Conservation (phyloP, 805 yeast genomes). For the Tetrapisispora phaffii region DNA sequence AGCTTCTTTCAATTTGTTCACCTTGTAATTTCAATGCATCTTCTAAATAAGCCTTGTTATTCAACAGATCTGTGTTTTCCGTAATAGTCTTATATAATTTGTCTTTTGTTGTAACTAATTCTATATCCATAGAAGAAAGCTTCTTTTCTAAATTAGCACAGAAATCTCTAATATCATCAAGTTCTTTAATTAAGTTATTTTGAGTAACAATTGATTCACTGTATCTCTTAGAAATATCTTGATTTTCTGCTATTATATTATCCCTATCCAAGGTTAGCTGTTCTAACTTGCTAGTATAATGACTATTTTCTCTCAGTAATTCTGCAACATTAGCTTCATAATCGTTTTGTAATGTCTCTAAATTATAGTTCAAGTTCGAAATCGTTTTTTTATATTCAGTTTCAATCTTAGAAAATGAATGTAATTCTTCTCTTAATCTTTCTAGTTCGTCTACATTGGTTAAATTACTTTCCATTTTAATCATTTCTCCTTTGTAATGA, state of each 20-base stretch:
- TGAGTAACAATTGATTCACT: conserved; percentile 44
- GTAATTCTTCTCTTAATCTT: conserved; percentile 43
- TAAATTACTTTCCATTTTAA: conserved; percentile 33
- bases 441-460: conserved; percentile 44
- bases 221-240: conserved; percentile 37
- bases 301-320: conserved; percentile 34
- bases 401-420: conserved; percentile 50
- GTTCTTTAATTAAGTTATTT: conserved; percentile 44
- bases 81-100: conserved; percentile 12
- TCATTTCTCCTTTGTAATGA: conserved; percentile 40
- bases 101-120: conserved; percentile 4
- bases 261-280: conserved; percentile 38
- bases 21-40: conserved; percentile 25
- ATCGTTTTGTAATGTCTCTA: conserved; percentile 43
- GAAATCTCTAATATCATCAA: conserved; percentile 52
- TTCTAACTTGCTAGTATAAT: conserved; percentile 32
- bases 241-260: conserved; percentile 32
- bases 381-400: conserved; percentile 55
- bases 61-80: conserved; percentile 17
- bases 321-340: conserved; percentile 31
- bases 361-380: conserved; percentile 49
- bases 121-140: background rate
- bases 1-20: conserved; percentile 26
- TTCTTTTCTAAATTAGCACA: conserved; percentile 23
- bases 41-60: conserved; percentile 18